phyloP scores from a whole-genome alignment of 306 rosid genomes.

The Castanea mollissima region DNA sequence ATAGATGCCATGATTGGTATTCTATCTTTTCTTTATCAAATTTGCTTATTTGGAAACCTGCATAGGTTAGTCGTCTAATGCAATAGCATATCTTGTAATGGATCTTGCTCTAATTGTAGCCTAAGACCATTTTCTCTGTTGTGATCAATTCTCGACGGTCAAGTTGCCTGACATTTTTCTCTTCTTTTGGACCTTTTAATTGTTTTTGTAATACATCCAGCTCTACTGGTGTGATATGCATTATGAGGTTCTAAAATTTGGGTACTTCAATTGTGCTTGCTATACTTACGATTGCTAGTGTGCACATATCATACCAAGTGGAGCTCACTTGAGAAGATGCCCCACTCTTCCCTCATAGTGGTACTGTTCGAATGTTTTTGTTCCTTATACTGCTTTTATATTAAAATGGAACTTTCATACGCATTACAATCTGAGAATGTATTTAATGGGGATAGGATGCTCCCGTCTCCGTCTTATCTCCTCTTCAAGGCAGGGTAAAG shows the following conservation, averaged over 20 bases:
- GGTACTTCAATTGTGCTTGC: not conserved
- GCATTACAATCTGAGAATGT: too few species aligned
- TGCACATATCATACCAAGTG: too few species aligned
- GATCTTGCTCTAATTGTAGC: not conserved
- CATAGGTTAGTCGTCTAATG: constrained; percentile 18
- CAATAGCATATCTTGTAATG: constrained; percentile 6
- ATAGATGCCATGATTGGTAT: constrained; percentile 12
- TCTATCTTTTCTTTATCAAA: constrained; percentile 7
- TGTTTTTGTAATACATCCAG: too few species aligned
- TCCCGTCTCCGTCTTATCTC: too few species aligned
- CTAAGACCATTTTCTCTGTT: not conserved
- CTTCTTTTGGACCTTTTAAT: too few species aligned
- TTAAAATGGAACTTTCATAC: not conserved
- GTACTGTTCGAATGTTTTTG: not conserved
- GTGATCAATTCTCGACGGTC: not conserved
- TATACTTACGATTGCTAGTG: not conserved
- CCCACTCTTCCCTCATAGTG: not conserved
- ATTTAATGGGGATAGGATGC: too few species aligned
- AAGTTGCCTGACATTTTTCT: not conserved
- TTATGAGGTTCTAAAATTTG: not conserved
- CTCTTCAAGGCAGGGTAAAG: too few species aligned
- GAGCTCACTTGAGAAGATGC: not conserved
- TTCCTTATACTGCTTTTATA: not conserved
- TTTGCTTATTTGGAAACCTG: constrained; percentile 28
- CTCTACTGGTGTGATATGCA: too few species aligned